phyloP scores from a whole-genome alignment of 1,284 basidiomycete species.

The Clitocybe nebularis region DNA sequence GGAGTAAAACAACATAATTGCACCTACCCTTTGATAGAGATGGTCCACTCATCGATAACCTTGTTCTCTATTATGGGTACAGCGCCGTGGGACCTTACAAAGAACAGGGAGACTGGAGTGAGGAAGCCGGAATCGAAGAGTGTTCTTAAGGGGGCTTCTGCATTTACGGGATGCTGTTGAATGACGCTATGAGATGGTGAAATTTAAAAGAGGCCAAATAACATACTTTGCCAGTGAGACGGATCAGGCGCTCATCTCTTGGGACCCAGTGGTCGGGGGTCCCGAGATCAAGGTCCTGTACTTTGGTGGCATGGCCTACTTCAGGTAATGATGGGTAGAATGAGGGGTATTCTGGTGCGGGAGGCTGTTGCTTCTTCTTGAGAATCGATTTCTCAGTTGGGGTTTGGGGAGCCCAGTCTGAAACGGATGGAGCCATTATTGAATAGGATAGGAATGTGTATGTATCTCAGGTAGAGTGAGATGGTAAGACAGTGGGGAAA shows the following conservation, averaged over 20 bases:
- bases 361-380: not conserved
- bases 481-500: not conserved
- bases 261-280: constrained; percentile 30
- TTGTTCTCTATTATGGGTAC: constrained; percentile 49
- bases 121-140: constrained; percentile 57
- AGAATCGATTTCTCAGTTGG: not conserved
- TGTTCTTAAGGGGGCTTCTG: constrained; percentile 46
- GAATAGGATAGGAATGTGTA: not conserved
- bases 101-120: constrained; percentile 60
- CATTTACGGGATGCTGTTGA: constrained; percentile 57
- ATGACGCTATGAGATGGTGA: not conserved
- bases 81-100: constrained; percentile 64
- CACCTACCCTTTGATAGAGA: constrained; percentile 41
- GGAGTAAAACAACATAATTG: not conserved
- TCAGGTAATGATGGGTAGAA: not conserved
- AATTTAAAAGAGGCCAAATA: not conserved
- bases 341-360: not conserved
- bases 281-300: constrained; percentile 2
- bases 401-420: not conserved
- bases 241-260: constrained; percentile 36
- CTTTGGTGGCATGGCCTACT: not conserved
- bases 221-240: constrained; percentile 42
- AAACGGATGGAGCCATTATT: not conserved
- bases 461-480: not conserved
- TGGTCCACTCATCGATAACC: constrained; percentile 41